A percentile compares a stretch with the other conserved stretches of the same genome.
Conservation (phyloP, 257 asterid genomes). For the Nicotiana paniculata region DNA sequence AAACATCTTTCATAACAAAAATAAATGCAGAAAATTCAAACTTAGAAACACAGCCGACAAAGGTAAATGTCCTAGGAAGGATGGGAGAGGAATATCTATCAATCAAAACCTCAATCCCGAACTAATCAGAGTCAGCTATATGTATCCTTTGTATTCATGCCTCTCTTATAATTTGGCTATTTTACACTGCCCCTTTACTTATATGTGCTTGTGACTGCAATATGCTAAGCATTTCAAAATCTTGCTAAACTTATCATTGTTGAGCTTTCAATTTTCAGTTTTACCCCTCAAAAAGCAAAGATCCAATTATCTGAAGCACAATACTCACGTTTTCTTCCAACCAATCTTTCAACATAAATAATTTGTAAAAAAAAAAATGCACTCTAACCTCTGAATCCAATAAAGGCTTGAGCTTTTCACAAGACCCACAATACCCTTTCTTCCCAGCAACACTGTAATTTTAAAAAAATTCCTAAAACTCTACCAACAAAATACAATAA, state of each 20-base stretch:
- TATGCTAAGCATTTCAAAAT: background rate
- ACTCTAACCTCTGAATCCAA: conserved; percentile 21
- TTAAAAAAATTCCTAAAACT: background rate
- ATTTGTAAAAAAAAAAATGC: background rate
- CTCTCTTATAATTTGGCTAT: background rate
- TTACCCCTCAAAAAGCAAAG: background rate
- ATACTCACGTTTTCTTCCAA: background rate
- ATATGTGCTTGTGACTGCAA: background rate
- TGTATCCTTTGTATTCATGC: background rate
- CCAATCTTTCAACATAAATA: background rate
- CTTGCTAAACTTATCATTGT: background rate
- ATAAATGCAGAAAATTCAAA: background rate
- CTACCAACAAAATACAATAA: background rate
- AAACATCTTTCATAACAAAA: background rate
- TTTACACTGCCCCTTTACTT: background rate
- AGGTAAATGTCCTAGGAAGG: background rate
- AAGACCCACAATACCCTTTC: background rate
- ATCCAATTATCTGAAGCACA: background rate
- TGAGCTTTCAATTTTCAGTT: background rate
- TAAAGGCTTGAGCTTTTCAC: conserved; percentile 17
- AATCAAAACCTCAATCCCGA: background rate
- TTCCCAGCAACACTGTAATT: background rate
- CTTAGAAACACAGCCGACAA: background rate
- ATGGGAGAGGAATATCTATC: background rate
- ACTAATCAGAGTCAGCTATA: background rate